Percentiles rank a stretch among this genome's conserved stretches.
phyloP scores from a whole-genome alignment of 2,329 filamentous ascomycete genomes.

The Annulohypoxylon truncatum region DNA sequence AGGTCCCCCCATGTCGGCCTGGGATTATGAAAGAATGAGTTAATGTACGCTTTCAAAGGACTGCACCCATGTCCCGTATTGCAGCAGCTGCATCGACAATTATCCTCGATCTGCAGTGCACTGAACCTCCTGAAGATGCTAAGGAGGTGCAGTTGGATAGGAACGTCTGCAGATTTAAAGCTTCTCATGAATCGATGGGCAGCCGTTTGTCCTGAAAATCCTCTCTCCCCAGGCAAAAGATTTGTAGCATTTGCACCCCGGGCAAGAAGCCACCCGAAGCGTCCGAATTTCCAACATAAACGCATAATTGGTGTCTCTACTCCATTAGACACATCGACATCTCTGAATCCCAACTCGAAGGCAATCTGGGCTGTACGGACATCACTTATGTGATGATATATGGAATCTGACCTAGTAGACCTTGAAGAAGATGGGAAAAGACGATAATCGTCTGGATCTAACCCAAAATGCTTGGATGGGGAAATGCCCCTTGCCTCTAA shows the following conservation, averaged over 20 bases:
- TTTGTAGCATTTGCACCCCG: background rate
- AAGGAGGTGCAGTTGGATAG: background rate
- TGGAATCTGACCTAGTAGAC: background rate
- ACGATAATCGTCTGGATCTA: background rate
- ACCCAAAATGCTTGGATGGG: background rate
- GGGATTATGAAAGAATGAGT: too few relatives aligned
- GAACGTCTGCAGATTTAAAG: background rate
- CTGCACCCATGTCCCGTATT: constrained; percentile 3
- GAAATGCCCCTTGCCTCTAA: background rate
- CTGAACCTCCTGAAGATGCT: background rate
- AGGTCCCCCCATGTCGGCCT: too few relatives aligned
- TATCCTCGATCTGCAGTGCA: background rate
- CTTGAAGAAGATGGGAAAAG: background rate
- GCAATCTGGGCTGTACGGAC: background rate
- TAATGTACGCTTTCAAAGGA: background rate
- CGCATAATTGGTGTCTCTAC: background rate
- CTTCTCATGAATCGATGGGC: background rate
- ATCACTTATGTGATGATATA: background rate
- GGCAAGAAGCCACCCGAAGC: background rate
- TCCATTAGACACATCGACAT: background rate
- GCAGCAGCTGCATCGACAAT: constrained; percentile 3
- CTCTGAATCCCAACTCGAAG: constrained; percentile 2
- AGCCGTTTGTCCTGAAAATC: background rate
- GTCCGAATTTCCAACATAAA: background rate
- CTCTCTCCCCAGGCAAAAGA: background rate